Evolutionary conservation across 768 basidiomycete species (phyloP), one percentile per base, ranked within the genome.

Genomic region (Hygrophoropsis aurantiaca): DNA sequence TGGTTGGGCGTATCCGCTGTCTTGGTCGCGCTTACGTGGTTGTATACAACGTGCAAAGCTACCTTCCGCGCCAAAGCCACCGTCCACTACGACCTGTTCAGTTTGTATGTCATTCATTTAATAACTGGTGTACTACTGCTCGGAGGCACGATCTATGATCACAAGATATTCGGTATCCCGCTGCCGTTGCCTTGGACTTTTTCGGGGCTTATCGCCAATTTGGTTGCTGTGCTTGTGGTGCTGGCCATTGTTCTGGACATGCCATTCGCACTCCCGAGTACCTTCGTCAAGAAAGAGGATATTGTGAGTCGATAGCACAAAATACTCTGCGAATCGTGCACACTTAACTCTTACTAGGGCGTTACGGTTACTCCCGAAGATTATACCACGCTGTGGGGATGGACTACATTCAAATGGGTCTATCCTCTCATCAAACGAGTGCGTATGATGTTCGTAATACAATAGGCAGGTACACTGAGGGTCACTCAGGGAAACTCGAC

Each of bases 331-430:
- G n/a, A n/a, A n/a, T n/a, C 30, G 13, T 18, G 46, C 18, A 18
- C 26, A 42, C 19, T 24, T 15, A n/a, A n/a, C n/a, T n/a, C n/a
- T 9, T 13, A 16, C 4, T 39, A 85, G 83, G 83, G 82, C 6
- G 58, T 59, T n/a, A 65, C 74, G 4, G 65, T 84, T 16, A 76
- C 80, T 2, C 85, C 82, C 0, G 90, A 92, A 58, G 89, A 91
- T 54, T 90, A 90, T 57, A 82, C 84, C 1, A 69, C 81, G 1
- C 72, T 92, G 11, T 80, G 78, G 69, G 76, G 78, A 33, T 90
- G 89, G 89, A 65, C 80, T 0, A 80, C 85, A 1, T 90, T 89
- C 55, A 67, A 58, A 27, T 91, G 89, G 87, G 71, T 90, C 24
- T 74, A 79, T 37, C 86, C 85, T 2, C 72, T 89, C 4, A 71